Evolutionary conservation across 495 filamentous ascomycete species (phyloP).

Genomic region (Talaromyces ruber): DNA sequence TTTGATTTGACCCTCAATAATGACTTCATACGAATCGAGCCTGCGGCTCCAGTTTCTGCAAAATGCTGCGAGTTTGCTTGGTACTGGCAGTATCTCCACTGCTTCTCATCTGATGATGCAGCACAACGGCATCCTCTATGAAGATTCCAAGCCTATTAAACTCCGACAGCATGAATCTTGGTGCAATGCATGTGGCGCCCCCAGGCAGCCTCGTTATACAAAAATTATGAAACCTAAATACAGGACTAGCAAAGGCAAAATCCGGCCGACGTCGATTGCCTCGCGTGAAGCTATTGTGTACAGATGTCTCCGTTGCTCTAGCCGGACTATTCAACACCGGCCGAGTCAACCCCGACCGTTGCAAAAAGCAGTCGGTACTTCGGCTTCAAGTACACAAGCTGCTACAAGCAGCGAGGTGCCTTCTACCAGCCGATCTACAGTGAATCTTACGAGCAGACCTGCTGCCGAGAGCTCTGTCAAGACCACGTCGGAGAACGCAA

Average conservation of each 20-base stretch:
- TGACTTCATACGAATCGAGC: slow-evolving; percentile 25
- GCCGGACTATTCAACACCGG: slow-evolving; percentile 20
- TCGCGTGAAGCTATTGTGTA: slow-evolving; percentile 23
- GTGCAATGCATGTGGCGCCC: slow-evolving; percentile 45
- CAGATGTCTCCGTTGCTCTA: slow-evolving; percentile 31
- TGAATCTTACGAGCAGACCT: not conserved
- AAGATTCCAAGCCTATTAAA: slow-evolving; percentile 30
- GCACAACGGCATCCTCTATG: slow-evolving; percentile 32
- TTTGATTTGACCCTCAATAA: slow-evolving; percentile 1
- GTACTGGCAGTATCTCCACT: slow-evolving; percentile 34
- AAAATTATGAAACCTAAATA: slow-evolving; percentile 19
- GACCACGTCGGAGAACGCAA: slow-evolving; percentile 32
- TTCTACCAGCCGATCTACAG: not conserved
- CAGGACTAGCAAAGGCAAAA: slow-evolving; percentile 15
- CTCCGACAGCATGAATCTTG: slow-evolving; percentile 26
- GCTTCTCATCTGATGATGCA: slow-evolving; percentile 37
- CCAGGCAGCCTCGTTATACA: slow-evolving; percentile 33
- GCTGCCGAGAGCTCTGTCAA: slow-evolving; percentile 4
- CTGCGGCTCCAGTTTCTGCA: slow-evolving; percentile 35
- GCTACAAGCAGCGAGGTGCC: not conserved
- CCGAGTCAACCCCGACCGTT: slow-evolving; percentile 3
- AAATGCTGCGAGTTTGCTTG: slow-evolving; percentile 33
- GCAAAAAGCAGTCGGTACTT: slow-evolving; percentile 3
- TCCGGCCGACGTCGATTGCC: slow-evolving; percentile 10
- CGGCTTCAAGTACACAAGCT: not conserved